These are phyloP conservation scores for Coemansia sp. DNA, from an alignment of 192 early-diverging fungal genomes.

Conservation along the genomic window DNA sequence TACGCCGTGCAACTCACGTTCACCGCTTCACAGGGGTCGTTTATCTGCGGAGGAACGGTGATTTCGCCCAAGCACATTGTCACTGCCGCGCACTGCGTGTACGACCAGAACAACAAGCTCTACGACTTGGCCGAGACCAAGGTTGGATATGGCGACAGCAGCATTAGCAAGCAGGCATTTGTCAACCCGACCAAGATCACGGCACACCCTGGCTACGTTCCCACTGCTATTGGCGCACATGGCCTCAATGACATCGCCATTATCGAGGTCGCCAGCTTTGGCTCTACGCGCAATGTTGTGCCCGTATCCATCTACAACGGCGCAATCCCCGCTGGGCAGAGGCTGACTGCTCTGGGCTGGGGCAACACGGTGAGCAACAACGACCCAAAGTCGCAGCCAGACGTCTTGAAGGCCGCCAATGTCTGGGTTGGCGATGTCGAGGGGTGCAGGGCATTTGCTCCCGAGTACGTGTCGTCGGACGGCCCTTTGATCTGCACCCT, in stretches of 20 bases:
- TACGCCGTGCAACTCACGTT: slow-evolving; percentile 5
- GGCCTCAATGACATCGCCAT: slow-evolving; percentile 19
- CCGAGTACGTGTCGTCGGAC: slow-evolving; percentile 6
- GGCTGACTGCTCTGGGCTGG: slow-evolving; percentile 22
- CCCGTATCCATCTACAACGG: slow-evolving; percentile 14
- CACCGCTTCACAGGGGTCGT: neutral
- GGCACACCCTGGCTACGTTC: neutral
- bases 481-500: slow-evolving; percentile 14
- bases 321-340: neutral
- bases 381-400: neutral
- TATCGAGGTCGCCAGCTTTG: slow-evolving; percentile 2
- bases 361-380: neutral
- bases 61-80: slow-evolving; percentile 18
- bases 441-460: slow-evolving; percentile 1
- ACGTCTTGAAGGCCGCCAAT: neutral
- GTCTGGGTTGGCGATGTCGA: slow-evolving; percentile 7
- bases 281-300: neutral
- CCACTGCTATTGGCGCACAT: neutral
- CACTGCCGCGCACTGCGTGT: slow-evolving; percentile 30
- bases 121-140: neutral
- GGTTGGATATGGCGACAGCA: slow-evolving; percentile 16
- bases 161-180: neutral
- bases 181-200: slow-evolving; percentile 6
- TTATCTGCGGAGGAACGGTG: slow-evolving; percentile 23
- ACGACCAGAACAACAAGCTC: neutral